Percentiles rank a stretch among this genome's conserved stretches.
These are phyloP conservation scores for Pseudocercospora fuligena DNA, from an alignment of 2,329 filamentous ascomycete species.

Conservation along the genomic window DNA sequence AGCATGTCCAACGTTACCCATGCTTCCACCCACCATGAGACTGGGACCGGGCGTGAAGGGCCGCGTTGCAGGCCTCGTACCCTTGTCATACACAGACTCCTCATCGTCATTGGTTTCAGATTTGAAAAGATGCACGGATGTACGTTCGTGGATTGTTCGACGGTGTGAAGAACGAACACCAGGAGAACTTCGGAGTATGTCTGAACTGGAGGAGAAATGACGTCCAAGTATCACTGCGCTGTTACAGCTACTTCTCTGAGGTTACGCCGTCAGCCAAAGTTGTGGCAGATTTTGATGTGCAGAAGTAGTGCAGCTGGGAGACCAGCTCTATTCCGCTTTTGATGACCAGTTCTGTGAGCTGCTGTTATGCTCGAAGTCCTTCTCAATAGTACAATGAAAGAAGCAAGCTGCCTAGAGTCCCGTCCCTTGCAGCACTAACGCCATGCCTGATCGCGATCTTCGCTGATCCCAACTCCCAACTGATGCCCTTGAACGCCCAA, in stretches of 20 bases:
- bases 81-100: background rate
- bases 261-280: background rate
- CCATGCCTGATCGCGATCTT: constrained; percentile 11
- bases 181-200: background rate
- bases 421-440: constrained; percentile 11
- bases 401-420: background rate
- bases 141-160: background rate
- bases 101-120: background rate
- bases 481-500: constrained; percentile 4
- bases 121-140: background rate
- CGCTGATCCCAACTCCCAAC: constrained; percentile 9
- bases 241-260: background rate
- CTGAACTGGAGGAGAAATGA: background rate
- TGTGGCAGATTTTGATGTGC: background rate
- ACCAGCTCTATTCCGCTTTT: background rate
- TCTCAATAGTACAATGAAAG: background rate
- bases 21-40: background rate
- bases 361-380: background rate
- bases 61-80: constrained; percentile 3
- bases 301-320: background rate
- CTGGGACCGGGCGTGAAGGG: background rate
- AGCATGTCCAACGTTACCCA: constrained; percentile 2
- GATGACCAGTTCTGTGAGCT: background rate
- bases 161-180: background rate
- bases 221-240: background rate